Evolutionary conservation across 192 early-diverging fungal species (phyloP).

Genomic region (Mortierella antarctica): DNA sequence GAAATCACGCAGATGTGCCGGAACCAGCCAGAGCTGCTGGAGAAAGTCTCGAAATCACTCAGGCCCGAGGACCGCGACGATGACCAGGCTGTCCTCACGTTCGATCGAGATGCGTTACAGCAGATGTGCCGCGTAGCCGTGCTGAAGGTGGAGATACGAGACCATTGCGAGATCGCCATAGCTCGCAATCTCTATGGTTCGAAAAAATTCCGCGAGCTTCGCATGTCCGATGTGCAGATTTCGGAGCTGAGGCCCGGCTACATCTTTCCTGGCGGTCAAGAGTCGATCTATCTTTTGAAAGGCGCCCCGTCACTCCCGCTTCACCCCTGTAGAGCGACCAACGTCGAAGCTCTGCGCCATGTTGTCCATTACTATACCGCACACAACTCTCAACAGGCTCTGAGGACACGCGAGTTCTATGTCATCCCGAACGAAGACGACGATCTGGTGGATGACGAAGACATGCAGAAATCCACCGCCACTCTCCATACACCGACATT

Average conservation of each 20-base stretch:
- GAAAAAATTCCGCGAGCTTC: conserved; percentile 52
- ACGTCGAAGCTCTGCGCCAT: conserved; percentile 50
- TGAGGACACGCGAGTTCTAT: conserved; percentile 46
- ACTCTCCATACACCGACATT: conserved; percentile 40
- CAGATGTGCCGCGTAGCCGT: conserved; percentile 47
- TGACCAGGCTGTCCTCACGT: conserved; percentile 44
- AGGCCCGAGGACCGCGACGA: conserved; percentile 44
- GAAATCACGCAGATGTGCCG: conserved; percentile 51
- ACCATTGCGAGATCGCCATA: conserved; percentile 51
- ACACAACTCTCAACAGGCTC: conserved; percentile 43
- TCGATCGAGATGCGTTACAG: conserved; percentile 46
- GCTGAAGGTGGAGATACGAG: conserved; percentile 41
- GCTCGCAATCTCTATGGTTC: conserved; percentile 49
- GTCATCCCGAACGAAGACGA: conserved; percentile 31
- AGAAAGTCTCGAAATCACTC: conserved; percentile 39
- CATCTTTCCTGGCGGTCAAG: conserved; percentile 50
- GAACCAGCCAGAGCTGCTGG: conserved; percentile 41
- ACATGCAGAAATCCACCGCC: conserved; percentile 19
- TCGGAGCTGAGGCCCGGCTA: conserved; percentile 36
- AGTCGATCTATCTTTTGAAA: conserved; percentile 52
- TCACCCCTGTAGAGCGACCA: conserved; percentile 48
- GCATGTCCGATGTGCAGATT: conserved; percentile 39
- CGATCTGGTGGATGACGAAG: conserved; percentile 30
- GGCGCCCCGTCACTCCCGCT: conserved; percentile 45
- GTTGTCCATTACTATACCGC: conserved; percentile 44